A percentile compares a stretch with the other conserved stretches of the same genome.
These are phyloP conservation scores for Poa pratensis DNA, from an alignment of 176 grass and related monocot genomes.

Conservation along the genomic window DNA sequence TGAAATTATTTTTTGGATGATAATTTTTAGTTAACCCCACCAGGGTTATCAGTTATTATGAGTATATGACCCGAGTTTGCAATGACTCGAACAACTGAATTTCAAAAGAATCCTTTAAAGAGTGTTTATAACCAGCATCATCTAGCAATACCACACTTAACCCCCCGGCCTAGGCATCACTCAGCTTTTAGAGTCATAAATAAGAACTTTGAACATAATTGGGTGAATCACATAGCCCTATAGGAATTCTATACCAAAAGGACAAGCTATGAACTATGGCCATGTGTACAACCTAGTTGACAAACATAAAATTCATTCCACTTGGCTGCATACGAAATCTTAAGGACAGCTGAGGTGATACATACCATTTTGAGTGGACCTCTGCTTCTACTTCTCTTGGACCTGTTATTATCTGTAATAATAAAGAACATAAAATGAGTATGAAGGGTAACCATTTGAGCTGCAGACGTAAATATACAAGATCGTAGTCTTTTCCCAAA, in stretches of 20 bases:
- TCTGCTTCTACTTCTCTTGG: slow-evolving; percentile 3
- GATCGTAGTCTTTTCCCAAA: not conserved
- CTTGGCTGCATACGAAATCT: not conserved
- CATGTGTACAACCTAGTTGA: not conserved
- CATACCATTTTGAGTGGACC: slow-evolving; percentile 45
- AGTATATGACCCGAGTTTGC: not conserved
- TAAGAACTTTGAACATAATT: slow-evolving; percentile 10
- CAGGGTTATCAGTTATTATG: not conserved
- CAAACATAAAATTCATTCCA: not conserved
- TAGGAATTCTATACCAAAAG: not conserved
- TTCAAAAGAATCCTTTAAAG: slow-evolving; percentile 1
- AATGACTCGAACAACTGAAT: not conserved
- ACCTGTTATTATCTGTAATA: slow-evolving; percentile 5
- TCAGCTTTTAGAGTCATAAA: not conserved
- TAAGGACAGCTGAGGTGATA: not conserved
- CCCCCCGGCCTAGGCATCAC: not conserved
- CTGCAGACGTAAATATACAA: not conserved
- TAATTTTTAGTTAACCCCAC: not conserved
- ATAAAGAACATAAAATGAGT: not conserved
- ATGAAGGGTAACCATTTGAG: not conserved
- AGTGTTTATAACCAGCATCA: not conserved
- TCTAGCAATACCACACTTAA: not conserved
- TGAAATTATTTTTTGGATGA: not conserved
- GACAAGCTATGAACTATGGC: not conserved
- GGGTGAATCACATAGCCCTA: not conserved